Percentiles rank a stretch among this genome's conserved stretches.
phyloP scores from a whole-genome alignment of 129 eudicot genomes.

The Oenanthe sinensis region DNA sequence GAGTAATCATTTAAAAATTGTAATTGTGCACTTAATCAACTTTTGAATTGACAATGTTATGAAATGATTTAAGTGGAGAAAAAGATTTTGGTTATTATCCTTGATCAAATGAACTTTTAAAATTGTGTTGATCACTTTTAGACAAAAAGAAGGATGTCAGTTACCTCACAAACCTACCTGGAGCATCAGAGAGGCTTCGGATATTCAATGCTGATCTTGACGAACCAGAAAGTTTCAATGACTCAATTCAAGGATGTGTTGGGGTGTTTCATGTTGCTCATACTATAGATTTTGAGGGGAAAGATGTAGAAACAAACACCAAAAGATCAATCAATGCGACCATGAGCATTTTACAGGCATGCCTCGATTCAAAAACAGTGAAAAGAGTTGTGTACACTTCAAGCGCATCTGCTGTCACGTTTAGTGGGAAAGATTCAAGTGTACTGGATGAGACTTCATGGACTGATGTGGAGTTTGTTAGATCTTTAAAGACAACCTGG shows the following conservation, averaged over 20 bases:
- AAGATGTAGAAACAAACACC: slow-evolving; percentile 23
- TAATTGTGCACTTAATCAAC: too few species aligned
- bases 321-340: slow-evolving; percentile 18
- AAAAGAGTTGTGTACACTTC: slow-evolving; percentile 46
- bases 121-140: too few species aligned
- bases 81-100: too few species aligned
- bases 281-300: slow-evolving; percentile 23
- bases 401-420: slow-evolving; percentile 21
- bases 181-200: slow-evolving; percentile 35
- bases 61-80: too few species aligned
- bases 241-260: slow-evolving; percentile 38
- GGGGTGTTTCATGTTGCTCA: slow-evolving; percentile 61
- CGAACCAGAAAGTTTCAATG: slow-evolving; percentile 37
- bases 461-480: slow-evolving; percentile 28
- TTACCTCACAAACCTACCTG: slow-evolving; percentile 40
- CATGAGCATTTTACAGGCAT: slow-evolving; percentile 36
- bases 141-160: slow-evolving; percentile 23
- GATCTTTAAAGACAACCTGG: not conserved
- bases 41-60: too few species aligned
- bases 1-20: too few species aligned
- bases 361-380: slow-evolving; percentile 42
- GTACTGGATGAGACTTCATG: slow-evolving; percentile 23
- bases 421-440: slow-evolving; percentile 1
- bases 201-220: slow-evolving; percentile 41
- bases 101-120: too few species aligned